Evolutionary conservation across 2,329 filamentous ascomycete genomes (phyloP).

Genomic region (Trichoderma sp.): DNA sequence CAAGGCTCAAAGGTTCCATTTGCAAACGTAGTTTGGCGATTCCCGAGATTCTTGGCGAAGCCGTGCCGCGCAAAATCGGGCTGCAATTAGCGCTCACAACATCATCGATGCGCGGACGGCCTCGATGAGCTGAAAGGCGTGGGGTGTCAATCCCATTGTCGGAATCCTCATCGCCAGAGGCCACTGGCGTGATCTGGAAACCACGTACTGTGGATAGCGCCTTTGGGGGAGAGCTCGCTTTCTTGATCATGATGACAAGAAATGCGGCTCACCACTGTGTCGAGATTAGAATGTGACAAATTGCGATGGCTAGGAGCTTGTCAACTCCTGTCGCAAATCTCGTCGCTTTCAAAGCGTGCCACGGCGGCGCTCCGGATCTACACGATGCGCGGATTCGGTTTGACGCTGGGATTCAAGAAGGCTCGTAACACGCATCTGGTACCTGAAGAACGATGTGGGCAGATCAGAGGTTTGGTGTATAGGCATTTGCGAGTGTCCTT

Average conservation of each 20-base stretch:
- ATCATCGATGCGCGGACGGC: slow-evolving; percentile 48
- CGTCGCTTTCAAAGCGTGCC: slow-evolving; percentile 43
- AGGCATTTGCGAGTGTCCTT: slow-evolving; percentile 49
- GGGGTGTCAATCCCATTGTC: slow-evolving; percentile 45
- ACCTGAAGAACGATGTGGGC: slow-evolving; percentile 48
- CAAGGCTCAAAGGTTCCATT: slow-evolving; percentile 73
- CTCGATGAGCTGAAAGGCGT: slow-evolving; percentile 38
- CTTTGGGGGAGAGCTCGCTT: slow-evolving; percentile 38
- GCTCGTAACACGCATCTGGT: slow-evolving; percentile 57
- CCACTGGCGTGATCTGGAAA: slow-evolving; percentile 52
- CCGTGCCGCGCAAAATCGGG: slow-evolving; percentile 51
- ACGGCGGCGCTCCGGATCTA: slow-evolving; percentile 58
- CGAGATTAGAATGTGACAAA: not conserved
- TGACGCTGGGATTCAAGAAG: slow-evolving; percentile 48
- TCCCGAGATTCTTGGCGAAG: slow-evolving; percentile 61
- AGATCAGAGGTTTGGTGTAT: slow-evolving; percentile 46
- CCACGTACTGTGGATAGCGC: slow-evolving; percentile 56
- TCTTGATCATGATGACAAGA: slow-evolving; percentile 41
- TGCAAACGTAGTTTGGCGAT: slow-evolving; percentile 81
- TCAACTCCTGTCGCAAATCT: slow-evolving; percentile 18
- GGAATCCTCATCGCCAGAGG: slow-evolving; percentile 58
- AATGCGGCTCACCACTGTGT: not conserved
- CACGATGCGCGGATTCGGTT: slow-evolving; percentile 51
- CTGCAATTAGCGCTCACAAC: slow-evolving; percentile 63
- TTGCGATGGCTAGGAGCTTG: not conserved